A percentile compares a stretch with the other conserved stretches of the same genome.
Conservation (phyloP, 2,329 filamentous ascomycete species). For the Dichotomopilus funicola region DNA sequence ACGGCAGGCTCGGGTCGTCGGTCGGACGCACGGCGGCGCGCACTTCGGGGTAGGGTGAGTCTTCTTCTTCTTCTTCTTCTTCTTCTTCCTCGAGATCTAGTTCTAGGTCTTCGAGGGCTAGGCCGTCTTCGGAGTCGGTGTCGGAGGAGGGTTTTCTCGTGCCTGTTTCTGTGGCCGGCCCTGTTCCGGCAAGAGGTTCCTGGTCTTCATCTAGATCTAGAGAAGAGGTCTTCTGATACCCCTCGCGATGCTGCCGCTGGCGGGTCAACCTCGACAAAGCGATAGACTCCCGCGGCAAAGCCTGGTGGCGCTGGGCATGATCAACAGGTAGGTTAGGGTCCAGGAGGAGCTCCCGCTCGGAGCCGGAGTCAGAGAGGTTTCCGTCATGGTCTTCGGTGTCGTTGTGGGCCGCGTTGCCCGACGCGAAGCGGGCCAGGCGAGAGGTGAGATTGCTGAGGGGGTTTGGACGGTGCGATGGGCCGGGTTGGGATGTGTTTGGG, state of each 20-base stretch:
- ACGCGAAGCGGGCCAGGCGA: conserved; percentile 26
- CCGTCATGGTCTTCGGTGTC: conserved; percentile 33
- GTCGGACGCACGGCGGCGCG: conserved; percentile 58
- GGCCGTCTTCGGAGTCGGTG: conserved; percentile 13
- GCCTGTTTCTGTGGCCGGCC: not conserved
- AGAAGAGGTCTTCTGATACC: conserved; percentile 5
- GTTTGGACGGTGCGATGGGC: not conserved
- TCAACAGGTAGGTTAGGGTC: conserved; percentile 46
- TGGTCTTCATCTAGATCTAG: conserved; percentile 3
- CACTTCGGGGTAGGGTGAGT: conserved; percentile 62
- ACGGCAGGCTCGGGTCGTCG: conserved; percentile 54
- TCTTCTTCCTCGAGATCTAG: conserved; percentile 15
- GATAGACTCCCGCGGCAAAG: conserved; percentile 21
- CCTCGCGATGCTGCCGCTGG: not conserved
- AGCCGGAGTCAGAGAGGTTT: conserved; percentile 38
- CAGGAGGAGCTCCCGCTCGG: conserved; percentile 51
- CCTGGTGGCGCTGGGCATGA: conserved; percentile 29
- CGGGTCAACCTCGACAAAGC: conserved; percentile 18
- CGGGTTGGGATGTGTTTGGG: conserved; percentile 23
- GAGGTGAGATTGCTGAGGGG: conserved; percentile 17
- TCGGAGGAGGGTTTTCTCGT: conserved; percentile 10
- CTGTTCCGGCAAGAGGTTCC: not conserved
- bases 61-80: conserved; percentile 37
- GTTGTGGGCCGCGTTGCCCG: conserved; percentile 32
- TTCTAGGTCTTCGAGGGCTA: no score